Conservation (phyloP, 306 rosid species). For the Neltuma alba region DNA sequence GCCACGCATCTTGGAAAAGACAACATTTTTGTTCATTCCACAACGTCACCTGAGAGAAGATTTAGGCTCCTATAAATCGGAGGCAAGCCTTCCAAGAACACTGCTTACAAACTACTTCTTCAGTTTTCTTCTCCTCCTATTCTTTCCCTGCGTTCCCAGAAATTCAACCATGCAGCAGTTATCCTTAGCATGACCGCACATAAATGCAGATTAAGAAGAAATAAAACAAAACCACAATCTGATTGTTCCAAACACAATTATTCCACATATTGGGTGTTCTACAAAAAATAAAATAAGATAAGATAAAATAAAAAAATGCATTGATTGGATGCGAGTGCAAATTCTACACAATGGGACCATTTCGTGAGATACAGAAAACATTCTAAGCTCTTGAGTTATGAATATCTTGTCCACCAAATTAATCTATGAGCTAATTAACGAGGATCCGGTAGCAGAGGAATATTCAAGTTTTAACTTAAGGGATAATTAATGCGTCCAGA, state of each 20-base stretch:
- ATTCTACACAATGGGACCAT: not conserved
- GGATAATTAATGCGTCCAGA: not conserved
- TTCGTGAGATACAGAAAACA: not conserved
- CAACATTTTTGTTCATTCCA: conserved; percentile 18
- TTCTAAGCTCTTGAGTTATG: conserved; percentile 4
- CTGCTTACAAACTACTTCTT: conserved; percentile 56
- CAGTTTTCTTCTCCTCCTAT: conserved; percentile 71
- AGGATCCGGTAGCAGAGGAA: not conserved
- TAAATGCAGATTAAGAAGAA: not conserved
- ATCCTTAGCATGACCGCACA: conserved; percentile 19
- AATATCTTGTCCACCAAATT: conserved; percentile 23
- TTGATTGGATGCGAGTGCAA: not conserved
- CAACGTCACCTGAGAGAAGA: not conserved
- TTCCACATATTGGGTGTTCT: not conserved
- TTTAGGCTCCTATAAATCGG: conserved; percentile 26
- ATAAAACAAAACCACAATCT: not conserved
- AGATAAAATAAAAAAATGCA: not conserved
- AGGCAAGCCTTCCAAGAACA: conserved; percentile 30
- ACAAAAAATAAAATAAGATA: not conserved
- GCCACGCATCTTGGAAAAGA: not conserved
- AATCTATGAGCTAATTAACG: not conserved
- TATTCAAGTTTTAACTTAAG: conserved; percentile 13
- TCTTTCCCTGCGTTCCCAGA: conserved; percentile 62
- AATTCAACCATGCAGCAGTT: conserved; percentile 18
- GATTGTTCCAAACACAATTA: not conserved